Evolutionary conservation across 1,284 basidiomycete genomes (phyloP), one percentile per base, ranked within the genome.

Genomic region (Sporisorium iseilematis-ciliati): DNA sequence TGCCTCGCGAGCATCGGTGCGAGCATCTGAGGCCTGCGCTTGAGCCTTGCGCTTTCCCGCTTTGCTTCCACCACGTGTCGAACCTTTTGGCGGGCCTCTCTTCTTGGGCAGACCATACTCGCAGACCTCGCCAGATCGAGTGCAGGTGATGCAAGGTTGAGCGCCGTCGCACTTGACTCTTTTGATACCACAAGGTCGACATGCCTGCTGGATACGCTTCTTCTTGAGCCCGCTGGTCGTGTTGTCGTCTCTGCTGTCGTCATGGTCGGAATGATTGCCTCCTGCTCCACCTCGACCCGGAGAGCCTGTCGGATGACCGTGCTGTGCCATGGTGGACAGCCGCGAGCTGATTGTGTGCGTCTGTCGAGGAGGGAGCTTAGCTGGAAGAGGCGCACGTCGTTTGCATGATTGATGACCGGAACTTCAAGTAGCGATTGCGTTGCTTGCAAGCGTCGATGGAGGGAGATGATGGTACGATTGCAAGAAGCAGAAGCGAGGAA

Each of bases 141-240:
- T 25, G 55, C 79, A 81, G 33, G 77, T 79, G 54, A 63, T 46
- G 64, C 79, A 81, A 29, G 79, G 79, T 0, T 64, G 48, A 18
- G 63, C 53, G 7, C 79, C 79, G 33, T 81, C 73, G 50, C 79
- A 81, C 40, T 78, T 81, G 62, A 81, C 77, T 14, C 79, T 57
- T 55, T 77, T 78, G 56, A 73, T 62, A 21, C 77, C 65, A 48
- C 79, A 81, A 10, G 54, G 65, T 26, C 76, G 75, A 57, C 79
- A 81, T 18, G 79, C 79, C 45, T 81, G 79, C 26, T 79, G 77
- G 25, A 81, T 81, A n/a, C 79, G 64, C 57, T 68, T 78, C 60
- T 70, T 65, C 43, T 75, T 76, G 41, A 68, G 59, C 3, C 73
- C 63, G 40, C 56, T 75, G 14, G 2, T 41, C 1, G 46, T 41